Evolutionary conservation across 2,329 filamentous ascomycete species (phyloP).

Genomic region (Ceratocystis cacaofunesta): DNA sequence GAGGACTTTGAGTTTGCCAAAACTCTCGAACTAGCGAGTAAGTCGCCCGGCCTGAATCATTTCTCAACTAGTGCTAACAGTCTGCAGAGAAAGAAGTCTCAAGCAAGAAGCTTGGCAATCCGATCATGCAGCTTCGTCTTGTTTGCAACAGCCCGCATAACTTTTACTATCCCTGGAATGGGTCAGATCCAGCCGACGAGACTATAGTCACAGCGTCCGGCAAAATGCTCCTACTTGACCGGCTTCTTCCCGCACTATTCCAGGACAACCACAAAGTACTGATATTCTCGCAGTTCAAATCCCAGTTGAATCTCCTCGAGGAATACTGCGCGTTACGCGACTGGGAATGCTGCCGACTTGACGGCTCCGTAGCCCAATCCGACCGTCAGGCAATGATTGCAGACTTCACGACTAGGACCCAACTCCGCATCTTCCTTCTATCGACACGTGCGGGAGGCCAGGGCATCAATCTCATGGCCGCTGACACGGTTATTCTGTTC

Average conservation of each 20-base stretch:
- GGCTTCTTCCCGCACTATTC: constrained; percentile 64
- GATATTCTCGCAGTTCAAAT: constrained; percentile 94
- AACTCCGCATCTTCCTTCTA: constrained; percentile 66
- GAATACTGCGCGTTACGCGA: constrained; percentile 72
- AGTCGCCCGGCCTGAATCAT: constrained; percentile 22
- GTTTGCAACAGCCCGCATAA: constrained; percentile 92
- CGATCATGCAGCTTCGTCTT: constrained; percentile 77
- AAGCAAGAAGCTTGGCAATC: constrained; percentile 84
- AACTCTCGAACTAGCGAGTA: constrained; percentile 63
- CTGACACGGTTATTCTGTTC: constrained; percentile 85
- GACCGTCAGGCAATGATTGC: constrained; percentile 57
- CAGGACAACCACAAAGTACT: constrained; percentile 70
- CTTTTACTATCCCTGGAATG: constrained; percentile 82
- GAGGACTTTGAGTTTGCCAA: constrained; percentile 31
- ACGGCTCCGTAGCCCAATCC: constrained; percentile 67
- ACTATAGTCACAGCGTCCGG: constrained; percentile 74
- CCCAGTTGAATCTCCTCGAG: constrained; percentile 77
- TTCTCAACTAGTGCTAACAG: constrained; percentile 21
- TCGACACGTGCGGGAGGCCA: constrained; percentile 86
- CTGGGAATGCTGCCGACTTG: constrained; percentile 80
- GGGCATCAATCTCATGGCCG: constrained; percentile 83
- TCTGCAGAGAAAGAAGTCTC: constrained; percentile 61
- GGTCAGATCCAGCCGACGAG: constrained; percentile 53
- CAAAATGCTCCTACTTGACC: constrained; percentile 90
- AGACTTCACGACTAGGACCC: constrained; percentile 51